Base-by-base conservation (phyloP, 306 rosid genomes). In the Benincasa hispida region DNA sequence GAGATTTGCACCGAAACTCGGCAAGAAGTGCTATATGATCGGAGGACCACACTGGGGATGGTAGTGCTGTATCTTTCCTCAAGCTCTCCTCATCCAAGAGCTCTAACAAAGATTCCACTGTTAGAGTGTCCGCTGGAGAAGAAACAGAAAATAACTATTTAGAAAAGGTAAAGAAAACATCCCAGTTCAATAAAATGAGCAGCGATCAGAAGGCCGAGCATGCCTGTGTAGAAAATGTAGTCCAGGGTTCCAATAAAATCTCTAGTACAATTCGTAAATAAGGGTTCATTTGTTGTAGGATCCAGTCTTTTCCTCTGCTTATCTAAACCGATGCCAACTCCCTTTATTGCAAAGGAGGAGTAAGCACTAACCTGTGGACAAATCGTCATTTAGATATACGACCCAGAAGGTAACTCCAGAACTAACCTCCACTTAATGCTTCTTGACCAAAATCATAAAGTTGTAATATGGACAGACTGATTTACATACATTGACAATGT, bases 11-110 rank as follows among this genome's bases (percentile, higher is more conserved):
- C 70, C 92, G 99, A 48, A 94, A 92, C 82, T 89, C 97, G 3
- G 96, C 99, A 77, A 94, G 87, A 76, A 94, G 95, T 59, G 99
- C 99, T 76, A 90, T 89, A 80, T 94, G 99, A 90, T 94, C 96
- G 10, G 99, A 94, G 83, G 99, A 92, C 99, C 99, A 94, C 85
- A 89, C 96, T 39, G 97, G 99, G 57, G 99, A 94, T 83, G 99
- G 99, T 86, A 94, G 97, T 24, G 97, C 99, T 27, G 99, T 92
- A 85, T 92, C 96, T 85, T 92, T 94, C 89, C 96, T 90, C 87
- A 94, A 89, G 83, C 93, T 89, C 77, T 90, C 96, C 88, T 92
- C 99, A 50, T 94, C 99, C 87, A 94, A 80, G 84, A 94, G 91
- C 89, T 94, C 99, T 89, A 94, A 82, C 39, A 94, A 87, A 67